phyloP scores from a whole-genome alignment of 129 eudicot genomes.

The Logfia minima region DNA sequence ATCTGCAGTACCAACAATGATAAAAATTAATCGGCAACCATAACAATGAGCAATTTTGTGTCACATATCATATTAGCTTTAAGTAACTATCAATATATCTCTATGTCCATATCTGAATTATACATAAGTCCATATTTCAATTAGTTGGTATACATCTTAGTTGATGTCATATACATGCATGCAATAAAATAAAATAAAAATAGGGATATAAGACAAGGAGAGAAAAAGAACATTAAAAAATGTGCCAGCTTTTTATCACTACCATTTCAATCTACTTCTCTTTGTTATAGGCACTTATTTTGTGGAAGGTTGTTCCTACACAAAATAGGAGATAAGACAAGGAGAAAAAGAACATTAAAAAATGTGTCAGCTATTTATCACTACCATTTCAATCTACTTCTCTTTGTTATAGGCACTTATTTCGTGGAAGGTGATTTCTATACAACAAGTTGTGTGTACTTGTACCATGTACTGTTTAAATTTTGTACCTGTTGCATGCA shows the following conservation, averaged over 20 bases:
- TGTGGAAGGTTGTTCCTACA: not conserved
- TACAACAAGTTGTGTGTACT: too few species aligned
- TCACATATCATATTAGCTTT: not conserved
- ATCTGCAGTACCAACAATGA: conserved; percentile 48
- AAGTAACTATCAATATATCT: not conserved
- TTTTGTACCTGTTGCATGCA: too few species aligned
- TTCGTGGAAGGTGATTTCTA: not conserved
- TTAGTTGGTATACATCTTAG: not conserved
- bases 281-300: not conserved
- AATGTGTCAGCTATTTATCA: too few species aligned
- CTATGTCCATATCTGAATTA: not conserved
- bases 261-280: not conserved
- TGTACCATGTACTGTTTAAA: too few species aligned
- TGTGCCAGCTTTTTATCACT: too few species aligned
- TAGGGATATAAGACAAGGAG: too few species aligned
- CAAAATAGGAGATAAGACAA: not conserved
- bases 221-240: too few species aligned
- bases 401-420: not conserved
- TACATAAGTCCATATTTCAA: not conserved
- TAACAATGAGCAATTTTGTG: not conserved
- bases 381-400: too few species aligned
- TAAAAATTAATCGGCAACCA: not conserved
- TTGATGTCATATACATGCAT: not conserved
- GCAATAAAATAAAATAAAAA: too few species aligned
- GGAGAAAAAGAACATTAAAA: too few species aligned